phyloP scores from a whole-genome alignment of 345 rosid genomes.

The Firmiana major region DNA sequence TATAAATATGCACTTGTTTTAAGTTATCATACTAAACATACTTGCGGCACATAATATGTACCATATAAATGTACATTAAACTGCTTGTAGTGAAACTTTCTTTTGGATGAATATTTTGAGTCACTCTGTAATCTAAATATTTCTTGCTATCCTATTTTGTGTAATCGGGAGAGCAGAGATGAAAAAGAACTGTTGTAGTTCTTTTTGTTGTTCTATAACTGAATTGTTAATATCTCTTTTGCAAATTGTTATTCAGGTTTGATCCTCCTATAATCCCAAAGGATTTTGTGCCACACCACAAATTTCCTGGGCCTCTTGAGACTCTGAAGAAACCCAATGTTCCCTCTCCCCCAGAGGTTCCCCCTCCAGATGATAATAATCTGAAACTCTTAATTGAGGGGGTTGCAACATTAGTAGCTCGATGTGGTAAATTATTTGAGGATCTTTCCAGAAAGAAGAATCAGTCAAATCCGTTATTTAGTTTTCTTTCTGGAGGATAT shows the following conservation, averaged over 20 bases:
- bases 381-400: slow-evolving; percentile 55
- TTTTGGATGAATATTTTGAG: background rate
- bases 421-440: slow-evolving; percentile 89
- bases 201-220: background rate
- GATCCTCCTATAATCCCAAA: slow-evolving; percentile 61
- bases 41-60: background rate
- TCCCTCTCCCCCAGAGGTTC: no score
- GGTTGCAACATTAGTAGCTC: slow-evolving; percentile 88
- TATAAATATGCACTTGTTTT: background rate
- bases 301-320: no score
- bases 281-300: no score
- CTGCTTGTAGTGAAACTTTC: background rate
- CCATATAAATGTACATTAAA: background rate
- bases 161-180: background rate
- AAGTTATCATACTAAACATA: no score
- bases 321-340: no score
- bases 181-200: background rate
- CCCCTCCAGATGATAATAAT: no score
- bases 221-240: background rate
- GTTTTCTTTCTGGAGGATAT: slow-evolving; percentile 82
- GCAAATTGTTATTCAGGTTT: slow-evolving; percentile 51
- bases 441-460: slow-evolving; percentile 96
- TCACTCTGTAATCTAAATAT: no score
- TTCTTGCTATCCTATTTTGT: no score
- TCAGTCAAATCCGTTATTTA: slow-evolving; percentile 74